Evolutionary conservation across 2,329 filamentous ascomycete species (phyloP), one percentile per base, ranked within the genome.

Genomic region (Sordariomycetes sp.): DNA sequence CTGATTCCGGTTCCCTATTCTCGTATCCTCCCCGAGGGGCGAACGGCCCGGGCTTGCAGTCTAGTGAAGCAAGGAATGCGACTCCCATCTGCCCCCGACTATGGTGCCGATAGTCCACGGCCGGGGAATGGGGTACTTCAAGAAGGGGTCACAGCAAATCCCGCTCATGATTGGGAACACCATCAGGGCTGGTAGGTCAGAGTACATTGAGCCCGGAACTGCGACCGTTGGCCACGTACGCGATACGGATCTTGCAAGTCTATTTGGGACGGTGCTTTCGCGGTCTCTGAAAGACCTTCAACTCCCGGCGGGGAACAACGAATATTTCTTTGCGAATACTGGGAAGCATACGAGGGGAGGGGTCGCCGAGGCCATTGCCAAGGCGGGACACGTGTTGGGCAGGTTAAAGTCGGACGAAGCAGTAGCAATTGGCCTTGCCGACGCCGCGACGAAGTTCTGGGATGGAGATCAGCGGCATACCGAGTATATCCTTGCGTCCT

Each of bases 91-190:
- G n/a, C n/a, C n/a, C n/a, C n/a, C n/a, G n/a, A n/a, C n/a, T n/a
- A 73, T 74, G 67, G 65, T 68, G 1, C 73, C 72, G 1, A 67
- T 69, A 2, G 73, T 78, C 54, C 78, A 71, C 61, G 75, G 76
- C 24, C 57, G 60, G 1, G 72, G 73, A 28, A 67, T 64, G 1
- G 74, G 73, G 5, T 61, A 66, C 0, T 75, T 73, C 61, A 70
- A 74, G 34, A 64, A 59, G 10, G 55, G 61, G 2, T 68, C 69
- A 25, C 65, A 70, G 24, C 69, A 74, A 58, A 64, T 74, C 24
- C 70, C 60, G 2, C 60, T 58, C 17, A 60, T 70, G 10, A 64
- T 67, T 10, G 60, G 65, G 10, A 58, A 64, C 2, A 64, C 67
- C 1, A 45, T 70, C 2, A 60, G 63, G 22, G 53, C 56, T 1